Percentiles rank a stretch among this genome's conserved stretches.
phyloP scores from a whole-genome alignment of 768 basidiomycete species.

The Naganishia randhawae region DNA sequence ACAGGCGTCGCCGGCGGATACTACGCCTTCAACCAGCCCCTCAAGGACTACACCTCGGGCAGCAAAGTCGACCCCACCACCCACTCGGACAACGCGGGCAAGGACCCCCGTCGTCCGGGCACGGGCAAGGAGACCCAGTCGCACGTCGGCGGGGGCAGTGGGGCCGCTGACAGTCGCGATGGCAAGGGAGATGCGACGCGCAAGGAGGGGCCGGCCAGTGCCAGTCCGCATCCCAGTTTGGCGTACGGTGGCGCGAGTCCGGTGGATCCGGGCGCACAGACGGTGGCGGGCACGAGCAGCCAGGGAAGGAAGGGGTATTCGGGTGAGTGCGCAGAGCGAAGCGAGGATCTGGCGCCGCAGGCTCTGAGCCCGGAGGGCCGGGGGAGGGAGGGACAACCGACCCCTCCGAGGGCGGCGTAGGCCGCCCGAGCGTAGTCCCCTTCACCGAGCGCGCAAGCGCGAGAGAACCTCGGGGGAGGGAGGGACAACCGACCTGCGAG shows the following conservation, averaged over 20 bases:
- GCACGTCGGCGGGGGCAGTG: conserved; percentile 6
- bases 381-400: too few relatives aligned
- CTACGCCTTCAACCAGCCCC: conserved; percentile 44
- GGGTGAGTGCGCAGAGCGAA: too few relatives aligned
- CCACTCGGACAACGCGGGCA: conserved; percentile 4
- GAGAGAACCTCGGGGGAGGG: too few relatives aligned
- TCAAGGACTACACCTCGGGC: conserved; percentile 38
- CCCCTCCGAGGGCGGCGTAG: too few relatives aligned
- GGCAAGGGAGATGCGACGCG: conserved; percentile 36
- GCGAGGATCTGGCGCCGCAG: too few relatives aligned
- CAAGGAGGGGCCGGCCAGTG: conserved; percentile 26
- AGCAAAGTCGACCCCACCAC: conserved; percentile 24
- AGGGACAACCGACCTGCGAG: too few relatives aligned
- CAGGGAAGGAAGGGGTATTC: conserved; percentile 33
- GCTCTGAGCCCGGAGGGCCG: neutral
- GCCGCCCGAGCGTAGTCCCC: too few relatives aligned
- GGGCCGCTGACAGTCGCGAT: conserved; percentile 6
- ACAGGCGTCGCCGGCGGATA: conserved; percentile 43
- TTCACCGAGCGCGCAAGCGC: too few relatives aligned
- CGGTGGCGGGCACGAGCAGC: conserved; percentile 43
- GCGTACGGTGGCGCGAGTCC: conserved; percentile 42
- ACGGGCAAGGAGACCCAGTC: conserved; percentile 32
- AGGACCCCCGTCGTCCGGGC: conserved; percentile 13
- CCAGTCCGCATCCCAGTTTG: conserved; percentile 37
- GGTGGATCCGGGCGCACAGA: conserved; percentile 26